Conservation (phyloP, 202 grass and related monocot genomes). For the Bolboschoenoplectus hybrid region DNA sequence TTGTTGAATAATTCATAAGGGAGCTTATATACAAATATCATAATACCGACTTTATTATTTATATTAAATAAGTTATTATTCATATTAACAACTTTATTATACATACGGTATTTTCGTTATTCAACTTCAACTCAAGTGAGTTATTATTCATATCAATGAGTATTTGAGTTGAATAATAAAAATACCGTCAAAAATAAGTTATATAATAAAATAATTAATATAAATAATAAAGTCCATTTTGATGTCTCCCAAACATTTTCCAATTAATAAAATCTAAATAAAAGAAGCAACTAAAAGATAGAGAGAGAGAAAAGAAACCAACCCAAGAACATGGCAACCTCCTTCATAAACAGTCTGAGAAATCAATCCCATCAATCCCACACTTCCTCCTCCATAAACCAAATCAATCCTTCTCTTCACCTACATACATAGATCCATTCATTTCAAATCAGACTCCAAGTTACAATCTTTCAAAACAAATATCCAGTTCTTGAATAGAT, state of each 20-base stretch:
- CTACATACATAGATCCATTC: slow-evolving; percentile 39
- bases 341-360: slow-evolving; percentile 85
- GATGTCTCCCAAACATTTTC: too few species aligned
- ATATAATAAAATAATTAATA: too few species aligned
- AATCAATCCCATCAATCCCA: slow-evolving; percentile 97
- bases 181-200: too few species aligned
- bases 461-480: slow-evolving; percentile 8
- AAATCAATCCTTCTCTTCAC: slow-evolving; percentile 77
- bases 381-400: slow-evolving; percentile 94
- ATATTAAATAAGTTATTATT: too few species aligned
- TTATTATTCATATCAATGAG: too few species aligned
- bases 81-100: too few species aligned
- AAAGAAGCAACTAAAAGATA: neutral
- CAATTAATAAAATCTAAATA: neutral
- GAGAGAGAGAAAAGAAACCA: neutral
- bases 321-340: slow-evolving; percentile 85
- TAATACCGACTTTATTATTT: too few species aligned
- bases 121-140: too few species aligned
- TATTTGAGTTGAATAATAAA: too few species aligned
- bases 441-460: slow-evolving; percentile 28
- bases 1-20: neutral
- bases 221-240: too few species aligned
- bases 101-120: too few species aligned
- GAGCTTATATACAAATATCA: too few species aligned
- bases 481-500: slow-evolving; percentile 30